These are phyloP conservation scores for Penicillium sp. DNA, from an alignment of 2,329 filamentous ascomycete genomes.

Conservation along the genomic window DNA sequence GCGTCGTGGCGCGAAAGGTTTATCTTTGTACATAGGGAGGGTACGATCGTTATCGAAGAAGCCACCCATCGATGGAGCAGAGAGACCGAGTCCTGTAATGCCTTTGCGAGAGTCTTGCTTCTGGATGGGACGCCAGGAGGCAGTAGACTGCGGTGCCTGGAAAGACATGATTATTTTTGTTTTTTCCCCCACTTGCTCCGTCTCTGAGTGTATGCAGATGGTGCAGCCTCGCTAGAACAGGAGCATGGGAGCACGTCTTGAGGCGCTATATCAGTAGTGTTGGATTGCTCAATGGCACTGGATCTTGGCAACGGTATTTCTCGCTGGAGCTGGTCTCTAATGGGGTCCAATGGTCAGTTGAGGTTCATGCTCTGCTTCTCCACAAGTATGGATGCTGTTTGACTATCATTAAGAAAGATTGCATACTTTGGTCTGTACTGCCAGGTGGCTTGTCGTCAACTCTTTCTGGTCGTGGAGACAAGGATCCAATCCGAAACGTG, in stretches of 20 bases:
- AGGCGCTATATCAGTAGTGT: background rate
- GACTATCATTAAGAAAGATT: background rate
- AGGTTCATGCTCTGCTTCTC: background rate
- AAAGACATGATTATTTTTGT: constrained; percentile 48
- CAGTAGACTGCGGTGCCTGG: constrained; percentile 63
- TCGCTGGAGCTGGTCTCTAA: background rate
- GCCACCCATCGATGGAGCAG: constrained; percentile 55
- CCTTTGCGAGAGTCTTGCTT: constrained; percentile 29
- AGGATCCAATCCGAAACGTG: constrained; percentile 4
- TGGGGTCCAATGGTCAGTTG: background rate
- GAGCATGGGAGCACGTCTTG: constrained; percentile 10
- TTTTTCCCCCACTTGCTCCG: constrained; percentile 1
- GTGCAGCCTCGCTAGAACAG: constrained; percentile 5
- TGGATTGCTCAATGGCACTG: background rate
- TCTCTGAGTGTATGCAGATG: constrained; percentile 3
- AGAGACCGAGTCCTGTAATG: constrained; percentile 48
- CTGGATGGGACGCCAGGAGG: constrained; percentile 64
- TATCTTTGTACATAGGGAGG: constrained; percentile 98
- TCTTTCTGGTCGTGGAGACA: background rate
- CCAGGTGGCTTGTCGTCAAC: background rate
- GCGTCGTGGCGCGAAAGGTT: constrained; percentile 64
- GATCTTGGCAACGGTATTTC: background rate
- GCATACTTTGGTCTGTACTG: background rate
- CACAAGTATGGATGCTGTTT: background rate
- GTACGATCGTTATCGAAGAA: constrained; percentile 63